These are phyloP conservation scores for Simplicillium sp. DNA, from an alignment of 2,329 filamentous ascomycete species.

Conservation along the genomic window DNA sequence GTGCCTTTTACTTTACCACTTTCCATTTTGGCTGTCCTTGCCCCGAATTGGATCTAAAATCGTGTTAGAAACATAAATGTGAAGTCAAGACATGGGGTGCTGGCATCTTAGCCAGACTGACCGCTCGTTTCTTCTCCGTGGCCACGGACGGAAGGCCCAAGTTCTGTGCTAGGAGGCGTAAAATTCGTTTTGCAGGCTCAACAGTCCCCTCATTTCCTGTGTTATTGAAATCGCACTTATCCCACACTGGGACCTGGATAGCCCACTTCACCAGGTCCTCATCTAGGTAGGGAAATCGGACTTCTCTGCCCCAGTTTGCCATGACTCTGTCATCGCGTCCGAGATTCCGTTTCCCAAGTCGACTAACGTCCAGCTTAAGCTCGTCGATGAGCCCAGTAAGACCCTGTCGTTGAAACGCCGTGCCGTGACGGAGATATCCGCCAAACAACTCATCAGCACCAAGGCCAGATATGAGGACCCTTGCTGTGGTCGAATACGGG, in stretches of 20 bases:
- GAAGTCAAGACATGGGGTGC: neutral
- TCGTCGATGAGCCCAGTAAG: slow-evolving; percentile 69
- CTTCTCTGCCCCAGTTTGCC: slow-evolving; percentile 80
- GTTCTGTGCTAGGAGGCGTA: slow-evolving; percentile 67
- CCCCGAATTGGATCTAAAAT: slow-evolving; percentile 67
- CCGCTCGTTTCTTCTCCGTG: slow-evolving; percentile 85
- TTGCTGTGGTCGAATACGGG: slow-evolving; percentile 59
- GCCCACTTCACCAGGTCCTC: slow-evolving; percentile 79
- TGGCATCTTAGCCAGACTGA: slow-evolving; percentile 29
- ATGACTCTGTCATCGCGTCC: slow-evolving; percentile 90
- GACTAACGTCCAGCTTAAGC: slow-evolving; percentile 72
- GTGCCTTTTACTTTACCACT: slow-evolving; percentile 60
- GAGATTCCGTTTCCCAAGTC: slow-evolving; percentile 87
- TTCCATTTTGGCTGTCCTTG: slow-evolving; percentile 77
- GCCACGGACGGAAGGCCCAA: slow-evolving; percentile 65
- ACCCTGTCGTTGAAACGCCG: slow-evolving; percentile 61
- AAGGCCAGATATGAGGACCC: slow-evolving; percentile 82
- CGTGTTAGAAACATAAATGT: neutral
- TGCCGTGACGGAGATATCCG: slow-evolving; percentile 77
- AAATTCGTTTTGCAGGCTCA: slow-evolving; percentile 71
- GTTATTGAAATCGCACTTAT: slow-evolving; percentile 81
- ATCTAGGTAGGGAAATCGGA: slow-evolving; percentile 83
- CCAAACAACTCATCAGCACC: slow-evolving; percentile 96
- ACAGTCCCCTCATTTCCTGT: slow-evolving; percentile 28
- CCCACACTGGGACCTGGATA: slow-evolving; percentile 62